Base-by-base conservation (phyloP, 2,329 filamentous ascomycete genomes). In the Fusarium sp. region DNA sequence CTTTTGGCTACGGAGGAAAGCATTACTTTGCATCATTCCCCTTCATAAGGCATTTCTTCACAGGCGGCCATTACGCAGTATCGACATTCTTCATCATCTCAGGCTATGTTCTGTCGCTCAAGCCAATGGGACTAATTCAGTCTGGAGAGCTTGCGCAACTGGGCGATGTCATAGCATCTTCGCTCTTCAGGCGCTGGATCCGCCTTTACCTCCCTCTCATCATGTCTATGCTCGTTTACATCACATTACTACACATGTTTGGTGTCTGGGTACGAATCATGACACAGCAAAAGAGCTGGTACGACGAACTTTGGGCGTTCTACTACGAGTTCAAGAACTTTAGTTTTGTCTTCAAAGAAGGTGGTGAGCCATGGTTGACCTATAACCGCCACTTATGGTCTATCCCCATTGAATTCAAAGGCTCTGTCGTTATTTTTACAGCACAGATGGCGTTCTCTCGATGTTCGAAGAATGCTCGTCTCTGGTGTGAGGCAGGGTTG, bases 281-380 rank as follows among this genome's bases (percentile, higher is more conserved):
- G 28, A 79, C 82, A 20, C 79, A 81, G 17, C 80, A 87, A 67
- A 72, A 72, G 9, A 87, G 74, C 38, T 85, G 86, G 75, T 68
- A 78, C 13, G 85, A 85, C 17, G 89, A 91, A 74, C 68, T 89
- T 4, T 88, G 86, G 82, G 74, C 79, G 11, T 84, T 86, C 75
- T 87, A 87, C 71, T 67, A 79, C 68, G 89, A 93, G 78, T 84
- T 89, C 78, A 93, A 93, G 78, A 92, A 92, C 79, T 93, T 91
- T 82, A 93, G 87, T 80, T 93, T 91, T 78, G 79, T 92, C 44
- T 93, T 89, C 81, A 87, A 88, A 47, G 84, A 84, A 13, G 89
- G 89, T 12, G 88, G 87, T 4, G 82, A 86, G 15, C 86, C 88
- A 17, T 91, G 89, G 84, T 56, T 82, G 32, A 74, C 52, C 22